Percentiles rank a stretch among this genome's conserved stretches.
Evolutionary conservation across 495 filamentous ascomycete genomes (phyloP).

Genomic region (Penicillium macrosclerotiorum): DNA sequence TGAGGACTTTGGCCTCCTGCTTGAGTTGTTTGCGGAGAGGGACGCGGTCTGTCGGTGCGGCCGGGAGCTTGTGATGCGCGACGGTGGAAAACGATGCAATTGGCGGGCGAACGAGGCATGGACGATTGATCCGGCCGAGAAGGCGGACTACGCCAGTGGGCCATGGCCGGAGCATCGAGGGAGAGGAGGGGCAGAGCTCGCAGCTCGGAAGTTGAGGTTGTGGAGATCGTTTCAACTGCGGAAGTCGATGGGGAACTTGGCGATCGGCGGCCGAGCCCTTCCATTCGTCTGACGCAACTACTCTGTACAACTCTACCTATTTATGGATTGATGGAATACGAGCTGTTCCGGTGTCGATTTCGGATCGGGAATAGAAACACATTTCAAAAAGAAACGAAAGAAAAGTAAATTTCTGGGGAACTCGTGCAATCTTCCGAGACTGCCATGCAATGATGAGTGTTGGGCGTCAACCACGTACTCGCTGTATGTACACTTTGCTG

Average conservation of each 20-base stretch:
- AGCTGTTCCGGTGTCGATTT: neutral
- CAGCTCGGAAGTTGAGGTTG: neutral
- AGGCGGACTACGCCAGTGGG: constrained; percentile 32
- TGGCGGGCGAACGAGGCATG: constrained; percentile 1
- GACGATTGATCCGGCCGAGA: constrained; percentile 15
- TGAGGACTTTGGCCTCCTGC: constrained; percentile 60
- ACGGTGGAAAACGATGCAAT: constrained; percentile 9
- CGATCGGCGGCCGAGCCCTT: too few relatives aligned
- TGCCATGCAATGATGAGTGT: too few relatives aligned
- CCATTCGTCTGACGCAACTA: too few relatives aligned
- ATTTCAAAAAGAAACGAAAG: neutral
- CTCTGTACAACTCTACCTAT: too few relatives aligned
- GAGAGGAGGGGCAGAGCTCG: constrained; percentile 1
- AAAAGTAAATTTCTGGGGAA: neutral
- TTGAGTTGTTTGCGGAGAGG: constrained; percentile 75
- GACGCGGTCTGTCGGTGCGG: constrained; percentile 30
- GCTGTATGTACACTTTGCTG: neutral
- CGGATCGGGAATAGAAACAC: neutral
- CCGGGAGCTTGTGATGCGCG: constrained; percentile 23
- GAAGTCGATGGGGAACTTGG: too few relatives aligned
- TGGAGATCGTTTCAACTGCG: too few relatives aligned
- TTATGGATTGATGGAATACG: too few relatives aligned
- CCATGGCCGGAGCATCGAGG: constrained; percentile 39
- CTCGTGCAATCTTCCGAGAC: too few relatives aligned
- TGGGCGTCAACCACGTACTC: too few relatives aligned